Evolutionary conservation across 78 protist species (phyloP).

Genomic region (Dictyostelium citrinum): DNA sequence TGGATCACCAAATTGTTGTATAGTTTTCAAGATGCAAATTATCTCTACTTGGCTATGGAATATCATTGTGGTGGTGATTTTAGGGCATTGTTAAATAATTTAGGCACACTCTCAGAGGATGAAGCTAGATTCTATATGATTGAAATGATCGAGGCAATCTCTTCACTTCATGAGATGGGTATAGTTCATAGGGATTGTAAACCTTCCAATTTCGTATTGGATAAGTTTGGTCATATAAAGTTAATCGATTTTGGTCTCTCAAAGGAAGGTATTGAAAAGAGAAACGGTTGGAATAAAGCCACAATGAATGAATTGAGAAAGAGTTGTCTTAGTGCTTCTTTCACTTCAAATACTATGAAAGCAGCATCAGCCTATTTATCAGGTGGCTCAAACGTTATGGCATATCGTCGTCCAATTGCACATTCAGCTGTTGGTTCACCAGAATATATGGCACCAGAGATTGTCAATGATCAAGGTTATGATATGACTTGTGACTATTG

Average conservation of each 20-base stretch:
- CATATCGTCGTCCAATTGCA: slow-evolving; percentile 38
- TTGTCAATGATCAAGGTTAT: slow-evolving; percentile 85
- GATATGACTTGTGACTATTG: slow-evolving; percentile 91
- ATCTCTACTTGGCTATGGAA: slow-evolving; percentile 89
- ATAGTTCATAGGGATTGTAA: slow-evolving; percentile 94
- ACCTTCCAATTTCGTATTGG: slow-evolving; percentile 88
- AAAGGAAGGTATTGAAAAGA: slow-evolving; percentile 69
- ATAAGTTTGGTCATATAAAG: slow-evolving; percentile 83
- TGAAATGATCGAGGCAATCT: slow-evolving; percentile 89
- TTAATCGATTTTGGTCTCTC: slow-evolving; percentile 93
- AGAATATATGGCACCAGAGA: slow-evolving; percentile 94
- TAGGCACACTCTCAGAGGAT: slow-evolving; percentile 74
- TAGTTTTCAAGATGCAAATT: slow-evolving; percentile 83
- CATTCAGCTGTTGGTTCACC: slow-evolving; percentile 92
- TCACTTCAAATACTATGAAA: not conserved
- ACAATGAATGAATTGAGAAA: slow-evolving; percentile 50
- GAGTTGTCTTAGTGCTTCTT: not conserved
- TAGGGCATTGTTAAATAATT: slow-evolving; percentile 38
- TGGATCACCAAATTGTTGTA: slow-evolving; percentile 84
- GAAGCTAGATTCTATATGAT: slow-evolving; percentile 89
- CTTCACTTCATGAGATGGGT: slow-evolving; percentile 86
- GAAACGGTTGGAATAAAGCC: slow-evolving; percentile 27
- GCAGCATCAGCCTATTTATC: not conserved
- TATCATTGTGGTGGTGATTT: slow-evolving; percentile 90
- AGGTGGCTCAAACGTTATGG: not conserved